These are phyloP conservation scores for Penicillium crustosum DNA, from an alignment of 2,329 filamentous ascomycete species.

Conservation along the genomic window DNA sequence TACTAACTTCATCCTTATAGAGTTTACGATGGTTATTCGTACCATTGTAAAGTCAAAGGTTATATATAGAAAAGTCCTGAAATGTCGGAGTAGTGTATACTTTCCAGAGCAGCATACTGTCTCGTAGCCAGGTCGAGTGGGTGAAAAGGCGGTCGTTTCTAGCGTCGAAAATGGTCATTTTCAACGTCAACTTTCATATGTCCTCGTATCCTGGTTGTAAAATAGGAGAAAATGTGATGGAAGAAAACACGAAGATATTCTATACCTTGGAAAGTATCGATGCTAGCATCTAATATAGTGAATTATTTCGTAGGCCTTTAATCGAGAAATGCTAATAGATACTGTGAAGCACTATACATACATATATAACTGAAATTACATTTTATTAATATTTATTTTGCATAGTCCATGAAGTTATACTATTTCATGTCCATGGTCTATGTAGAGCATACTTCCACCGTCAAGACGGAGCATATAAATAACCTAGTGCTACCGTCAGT, in stretches of 20 bases:
- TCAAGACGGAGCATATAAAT: background rate
- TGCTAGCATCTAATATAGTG: background rate
- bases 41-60: too few relatives aligned
- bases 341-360: background rate
- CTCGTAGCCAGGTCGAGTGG: too few relatives aligned
- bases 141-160: too few relatives aligned
- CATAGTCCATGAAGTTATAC: background rate
- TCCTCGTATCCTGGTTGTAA: too few relatives aligned
- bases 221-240: background rate
- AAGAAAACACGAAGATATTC: background rate
- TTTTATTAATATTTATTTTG: background rate
- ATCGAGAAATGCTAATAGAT: background rate
- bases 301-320: background rate
- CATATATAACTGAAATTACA: background rate
- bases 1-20: too few relatives aligned
- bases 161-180: too few relatives aligned
- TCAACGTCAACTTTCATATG: too few relatives aligned
- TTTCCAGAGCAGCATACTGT: too few relatives aligned
- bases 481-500: background rate
- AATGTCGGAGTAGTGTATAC: too few relatives aligned
- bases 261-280: background rate
- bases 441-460: background rate
- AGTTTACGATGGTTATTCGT: too few relatives aligned
- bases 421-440: background rate
- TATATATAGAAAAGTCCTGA: too few relatives aligned